A percentile compares a stretch with the other conserved stretches of the same genome.
Evolutionary conservation across 129 eudicot species (phyloP).

Genomic region (Chrysanthemum seticuspe): DNA sequence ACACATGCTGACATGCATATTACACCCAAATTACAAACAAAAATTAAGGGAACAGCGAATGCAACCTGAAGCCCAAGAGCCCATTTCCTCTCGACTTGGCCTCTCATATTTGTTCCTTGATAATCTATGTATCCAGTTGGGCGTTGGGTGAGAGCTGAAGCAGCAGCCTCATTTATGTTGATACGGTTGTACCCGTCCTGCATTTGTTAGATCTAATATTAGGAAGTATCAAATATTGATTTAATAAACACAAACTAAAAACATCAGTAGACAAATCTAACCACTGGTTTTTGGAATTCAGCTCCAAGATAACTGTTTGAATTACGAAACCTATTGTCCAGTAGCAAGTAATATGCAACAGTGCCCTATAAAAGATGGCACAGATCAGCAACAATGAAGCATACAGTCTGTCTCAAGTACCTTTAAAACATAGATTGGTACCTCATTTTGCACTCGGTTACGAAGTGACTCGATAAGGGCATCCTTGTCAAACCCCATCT

Average conservation of each 20-base stretch:
- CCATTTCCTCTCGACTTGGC: slow-evolving; percentile 86
- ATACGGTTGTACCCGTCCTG: slow-evolving; percentile 20
- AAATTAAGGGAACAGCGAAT: background rate
- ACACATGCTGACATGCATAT: background rate
- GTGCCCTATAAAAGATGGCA: slow-evolving; percentile 59
- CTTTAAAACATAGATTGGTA: slow-evolving; percentile 9
- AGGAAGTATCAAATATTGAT: background rate
- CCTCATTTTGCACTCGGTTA: slow-evolving; percentile 93
- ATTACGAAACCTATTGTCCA: slow-evolving; percentile 84
- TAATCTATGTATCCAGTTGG: slow-evolving; percentile 40
- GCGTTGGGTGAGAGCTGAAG: slow-evolving; percentile 5
- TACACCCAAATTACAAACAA: background rate
- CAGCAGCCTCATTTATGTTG: slow-evolving; percentile 5
- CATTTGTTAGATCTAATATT: background rate
- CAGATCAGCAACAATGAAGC: slow-evolving; percentile 15
- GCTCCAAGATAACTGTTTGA: slow-evolving; percentile 93
- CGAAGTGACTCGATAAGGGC: slow-evolving; percentile 78
- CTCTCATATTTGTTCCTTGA: slow-evolving; percentile 60
- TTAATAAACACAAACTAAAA: background rate
- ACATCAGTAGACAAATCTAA: slow-evolving; percentile 16
- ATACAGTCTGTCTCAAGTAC: background rate
- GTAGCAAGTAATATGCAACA: slow-evolving; percentile 91
- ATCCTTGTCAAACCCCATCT: slow-evolving; percentile 92
- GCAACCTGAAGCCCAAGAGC: slow-evolving; percentile 94
- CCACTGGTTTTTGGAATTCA: slow-evolving; percentile 90